Conservation (phyloP, 1,139 yeast genomes). For the Geotrichum carabidarum region DNA sequence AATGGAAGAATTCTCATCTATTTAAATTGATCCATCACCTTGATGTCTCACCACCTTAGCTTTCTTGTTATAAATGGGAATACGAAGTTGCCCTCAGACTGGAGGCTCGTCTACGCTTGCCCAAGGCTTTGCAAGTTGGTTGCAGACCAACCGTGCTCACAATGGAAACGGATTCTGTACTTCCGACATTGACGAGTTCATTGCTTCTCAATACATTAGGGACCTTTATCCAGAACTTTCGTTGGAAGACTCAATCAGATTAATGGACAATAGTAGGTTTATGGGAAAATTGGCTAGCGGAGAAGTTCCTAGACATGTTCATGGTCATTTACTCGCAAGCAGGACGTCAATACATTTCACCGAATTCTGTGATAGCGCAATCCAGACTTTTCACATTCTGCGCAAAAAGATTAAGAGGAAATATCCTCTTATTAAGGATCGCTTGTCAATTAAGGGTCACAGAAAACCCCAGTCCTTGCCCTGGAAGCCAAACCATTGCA, state of each 20-base stretch:
- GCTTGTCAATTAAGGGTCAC: not conserved
- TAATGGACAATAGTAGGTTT: not conserved
- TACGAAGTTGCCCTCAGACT: not conserved
- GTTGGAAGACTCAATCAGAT: not conserved
- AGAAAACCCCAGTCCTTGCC: not conserved
- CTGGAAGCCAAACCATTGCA: not conserved
- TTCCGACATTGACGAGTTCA: constrained; percentile 2
- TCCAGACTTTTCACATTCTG: not conserved
- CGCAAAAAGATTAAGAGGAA: not conserved
- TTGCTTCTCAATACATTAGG: constrained; percentile 4
- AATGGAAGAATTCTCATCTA: not conserved
- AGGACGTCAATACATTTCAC: not conserved
- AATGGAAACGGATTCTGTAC: not conserved
- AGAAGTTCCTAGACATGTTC: not conserved
- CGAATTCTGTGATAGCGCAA: not conserved
- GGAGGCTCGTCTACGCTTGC: constrained; percentile 3
- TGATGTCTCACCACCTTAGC: not conserved
- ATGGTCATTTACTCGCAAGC: not conserved
- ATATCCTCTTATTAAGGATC: not conserved
- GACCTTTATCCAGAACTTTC: not conserved
- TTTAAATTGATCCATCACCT: not conserved
- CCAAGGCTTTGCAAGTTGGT: constrained; percentile 7
- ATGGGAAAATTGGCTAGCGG: not conserved
- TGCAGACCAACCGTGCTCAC: not conserved
- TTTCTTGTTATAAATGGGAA: not conserved